phyloP scores from a whole-genome alignment of 2,329 filamentous ascomycete genomes.

The Acrocalymma vagum region DNA sequence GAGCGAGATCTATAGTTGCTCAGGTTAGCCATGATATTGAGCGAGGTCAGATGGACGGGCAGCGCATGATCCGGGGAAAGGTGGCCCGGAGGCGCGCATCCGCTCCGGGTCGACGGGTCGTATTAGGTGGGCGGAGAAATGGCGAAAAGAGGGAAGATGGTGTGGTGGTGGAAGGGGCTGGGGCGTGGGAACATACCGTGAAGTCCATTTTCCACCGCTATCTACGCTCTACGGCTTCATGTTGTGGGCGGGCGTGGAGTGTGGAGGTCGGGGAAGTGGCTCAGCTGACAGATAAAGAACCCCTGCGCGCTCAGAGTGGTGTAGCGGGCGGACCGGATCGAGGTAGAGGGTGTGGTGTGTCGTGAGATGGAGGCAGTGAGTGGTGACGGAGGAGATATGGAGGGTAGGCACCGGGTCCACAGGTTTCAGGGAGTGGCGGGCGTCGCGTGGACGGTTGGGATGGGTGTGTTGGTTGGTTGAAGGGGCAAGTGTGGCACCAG shows the following conservation, averaged over 20 bases:
- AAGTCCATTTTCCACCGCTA: slow-evolving; percentile 48
- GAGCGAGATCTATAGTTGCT: slow-evolving; percentile 61
- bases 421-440: slow-evolving; percentile 31
- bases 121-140: not conserved
- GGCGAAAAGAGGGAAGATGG: slow-evolving; percentile 6
- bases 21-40: slow-evolving; percentile 28
- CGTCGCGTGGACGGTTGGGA: slow-evolving; percentile 29
- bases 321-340: slow-evolving; percentile 1
- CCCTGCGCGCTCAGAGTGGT: slow-evolving; percentile 30
- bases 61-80: slow-evolving; percentile 9
- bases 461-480: slow-evolving; percentile 11
- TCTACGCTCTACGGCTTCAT: slow-evolving; percentile 41
- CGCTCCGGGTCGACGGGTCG: not conserved
- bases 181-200: slow-evolving; percentile 44
- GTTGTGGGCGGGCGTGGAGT: slow-evolving; percentile 27
- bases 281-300: slow-evolving; percentile 42
- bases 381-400: slow-evolving; percentile 27
- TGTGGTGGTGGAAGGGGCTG: slow-evolving; percentile 10
- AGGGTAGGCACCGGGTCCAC: slow-evolving; percentile 26
- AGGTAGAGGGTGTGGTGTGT: slow-evolving; percentile 4
- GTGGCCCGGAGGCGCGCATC: slow-evolving; percentile 6
- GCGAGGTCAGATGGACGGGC: slow-evolving; percentile 14
- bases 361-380: slow-evolving; percentile 33
- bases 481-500: slow-evolving; percentile 9
- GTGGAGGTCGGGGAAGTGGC: slow-evolving; percentile 37